Conservation (phyloP, 352 stramenopile genomes). For the Pythium myriotylum region DNA sequence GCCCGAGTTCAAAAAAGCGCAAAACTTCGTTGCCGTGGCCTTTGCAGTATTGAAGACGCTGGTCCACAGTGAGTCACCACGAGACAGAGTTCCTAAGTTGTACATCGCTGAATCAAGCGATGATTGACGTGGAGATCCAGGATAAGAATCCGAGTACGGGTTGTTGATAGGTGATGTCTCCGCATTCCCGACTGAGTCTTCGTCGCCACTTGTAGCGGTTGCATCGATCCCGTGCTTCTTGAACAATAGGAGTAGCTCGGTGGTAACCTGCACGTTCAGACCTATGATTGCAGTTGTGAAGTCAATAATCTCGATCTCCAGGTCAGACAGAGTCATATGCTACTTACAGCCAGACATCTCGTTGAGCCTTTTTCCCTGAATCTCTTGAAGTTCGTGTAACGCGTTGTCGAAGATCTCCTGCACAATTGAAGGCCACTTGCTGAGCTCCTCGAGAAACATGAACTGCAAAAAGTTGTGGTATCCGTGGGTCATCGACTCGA, state of each 20-base stretch:
- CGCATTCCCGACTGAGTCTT: neutral
- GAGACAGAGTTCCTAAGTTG: constrained; percentile 65
- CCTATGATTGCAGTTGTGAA: too few relatives aligned
- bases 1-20: constrained; percentile 61
- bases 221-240: constrained; percentile 56
- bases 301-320: neutral
- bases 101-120: constrained; percentile 78
- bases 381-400: constrained; percentile 58
- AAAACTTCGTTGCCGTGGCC: constrained; percentile 48
- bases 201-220: constrained; percentile 1
- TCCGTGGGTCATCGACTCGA: constrained; percentile 87
- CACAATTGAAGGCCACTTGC: constrained; percentile 71
- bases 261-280: constrained; percentile 65
- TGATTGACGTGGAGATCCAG: constrained; percentile 57
- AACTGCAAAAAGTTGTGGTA: constrained; percentile 91
- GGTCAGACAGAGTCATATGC: constrained; percentile 15
- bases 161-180: constrained; percentile 18
- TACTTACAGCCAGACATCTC: constrained; percentile 54
- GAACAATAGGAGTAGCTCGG: constrained; percentile 69
- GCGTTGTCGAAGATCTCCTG: constrained; percentile 73
- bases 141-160: constrained; percentile 54
- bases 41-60: constrained; percentile 51
- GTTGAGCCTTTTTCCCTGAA: constrained; percentile 42
- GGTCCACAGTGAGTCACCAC: constrained; percentile 59
- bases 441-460: constrained; percentile 85